A percentile compares a stretch with the other conserved stretches of the same genome.
Evolutionary conservation across 768 basidiomycete genomes (phyloP).

Genomic region (Leccinum broughii): DNA sequence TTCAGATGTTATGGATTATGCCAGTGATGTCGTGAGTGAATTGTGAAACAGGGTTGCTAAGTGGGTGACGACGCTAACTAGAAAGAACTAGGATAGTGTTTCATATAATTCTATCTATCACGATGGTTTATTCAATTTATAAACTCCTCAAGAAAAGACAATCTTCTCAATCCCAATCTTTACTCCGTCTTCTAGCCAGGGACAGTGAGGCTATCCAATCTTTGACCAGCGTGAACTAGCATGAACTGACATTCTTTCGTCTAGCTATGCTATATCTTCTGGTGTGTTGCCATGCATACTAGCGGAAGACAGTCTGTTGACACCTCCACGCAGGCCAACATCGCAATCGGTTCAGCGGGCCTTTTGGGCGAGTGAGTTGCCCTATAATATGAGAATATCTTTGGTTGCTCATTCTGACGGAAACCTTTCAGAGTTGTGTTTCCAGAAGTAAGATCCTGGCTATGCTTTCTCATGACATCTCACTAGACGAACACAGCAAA

Average conservation of each 20-base stretch:
- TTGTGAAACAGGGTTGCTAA: too few relatives aligned
- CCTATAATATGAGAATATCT: not conserved
- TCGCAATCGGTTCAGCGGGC: not conserved
- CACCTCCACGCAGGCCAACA: not conserved
- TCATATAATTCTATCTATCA: not conserved
- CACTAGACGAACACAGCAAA: not conserved
- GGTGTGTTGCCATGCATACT: not conserved
- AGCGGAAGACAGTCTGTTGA: not conserved
- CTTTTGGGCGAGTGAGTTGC: slow-evolving; percentile 9
- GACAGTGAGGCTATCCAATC: slow-evolving; percentile 14
- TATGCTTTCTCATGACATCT: not conserved
- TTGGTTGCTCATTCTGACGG: not conserved
- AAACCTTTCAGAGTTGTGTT: not conserved
- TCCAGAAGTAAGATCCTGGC: not conserved
- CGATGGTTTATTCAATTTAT: slow-evolving; percentile 6
- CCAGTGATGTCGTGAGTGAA: slow-evolving; percentile 2
- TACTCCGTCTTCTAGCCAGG: slow-evolving; percentile 3
- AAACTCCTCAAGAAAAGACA: not conserved
- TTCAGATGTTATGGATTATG: slow-evolving; percentile 1
- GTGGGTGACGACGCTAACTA: not conserved
- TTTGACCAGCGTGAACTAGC: not conserved
- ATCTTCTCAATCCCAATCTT: not conserved
- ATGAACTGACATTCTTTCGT: not conserved
- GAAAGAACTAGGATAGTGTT: not conserved
- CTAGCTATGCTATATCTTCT: not conserved